These are phyloP conservation scores for Berberis thunbergii DNA, from an alignment of 164 flowering plant species.

Conservation along the genomic window DNA sequence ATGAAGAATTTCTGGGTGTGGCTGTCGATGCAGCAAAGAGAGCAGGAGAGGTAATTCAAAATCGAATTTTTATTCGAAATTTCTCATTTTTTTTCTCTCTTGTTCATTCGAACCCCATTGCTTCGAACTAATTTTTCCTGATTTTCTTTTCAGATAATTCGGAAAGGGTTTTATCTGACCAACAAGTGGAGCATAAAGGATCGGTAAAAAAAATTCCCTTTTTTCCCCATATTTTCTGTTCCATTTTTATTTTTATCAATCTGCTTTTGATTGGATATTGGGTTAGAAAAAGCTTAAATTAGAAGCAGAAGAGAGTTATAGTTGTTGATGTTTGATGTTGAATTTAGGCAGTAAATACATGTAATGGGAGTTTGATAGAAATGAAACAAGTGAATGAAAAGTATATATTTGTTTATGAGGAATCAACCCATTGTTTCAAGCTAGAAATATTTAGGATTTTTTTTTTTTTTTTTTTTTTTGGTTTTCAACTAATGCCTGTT, in stretches of 20 bases:
- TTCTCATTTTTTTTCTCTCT: background rate
- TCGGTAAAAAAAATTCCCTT: background rate
- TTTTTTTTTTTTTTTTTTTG: no score
- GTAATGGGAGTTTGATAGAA: background rate
- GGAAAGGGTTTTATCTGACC: conserved; percentile 57
- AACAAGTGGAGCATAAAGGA: conserved; percentile 88
- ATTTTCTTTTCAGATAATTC: conserved; percentile 49
- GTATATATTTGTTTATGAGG: no score
- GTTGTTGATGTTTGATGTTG: background rate
- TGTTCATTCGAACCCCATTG: background rate
- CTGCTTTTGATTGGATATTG: background rate
- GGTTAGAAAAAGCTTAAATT: background rate
- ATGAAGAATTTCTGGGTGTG: conserved; percentile 39
- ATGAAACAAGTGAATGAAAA: background rate
- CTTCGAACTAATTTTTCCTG: background rate
- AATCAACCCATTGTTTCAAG: no score
- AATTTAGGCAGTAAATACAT: background rate
- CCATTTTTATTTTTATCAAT: background rate
- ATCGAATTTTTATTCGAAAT: background rate
- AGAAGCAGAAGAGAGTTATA: background rate
- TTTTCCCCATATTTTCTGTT: background rate
- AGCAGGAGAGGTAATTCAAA: conserved; percentile 67
- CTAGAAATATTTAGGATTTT: no score
- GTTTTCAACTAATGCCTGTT: no score
- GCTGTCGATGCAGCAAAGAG: conserved; percentile 81